These are phyloP conservation scores for Acarospora socialis DNA, from an alignment of 2,329 filamentous ascomycete genomes.

Conservation along the genomic window DNA sequence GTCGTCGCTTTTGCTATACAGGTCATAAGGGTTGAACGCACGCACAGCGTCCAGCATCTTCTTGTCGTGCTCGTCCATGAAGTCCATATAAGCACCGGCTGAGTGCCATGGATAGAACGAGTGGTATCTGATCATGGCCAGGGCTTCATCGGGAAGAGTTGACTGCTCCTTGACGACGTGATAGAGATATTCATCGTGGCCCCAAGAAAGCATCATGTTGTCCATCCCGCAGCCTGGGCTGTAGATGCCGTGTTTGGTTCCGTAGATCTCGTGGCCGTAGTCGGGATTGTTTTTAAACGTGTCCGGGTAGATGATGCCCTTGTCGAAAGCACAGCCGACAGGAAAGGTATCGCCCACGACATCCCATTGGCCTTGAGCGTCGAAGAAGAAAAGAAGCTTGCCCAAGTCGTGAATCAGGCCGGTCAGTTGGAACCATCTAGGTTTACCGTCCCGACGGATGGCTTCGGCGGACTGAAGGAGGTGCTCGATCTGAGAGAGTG, in stretches of 20 bases:
- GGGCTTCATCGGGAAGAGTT: constrained; percentile 61
- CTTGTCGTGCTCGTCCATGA: constrained; percentile 74
- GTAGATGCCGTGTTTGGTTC: constrained; percentile 69
- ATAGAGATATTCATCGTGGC: constrained; percentile 79
- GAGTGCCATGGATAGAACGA: constrained; percentile 88
- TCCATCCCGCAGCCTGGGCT: constrained; percentile 63
- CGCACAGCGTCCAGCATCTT: constrained; percentile 67
- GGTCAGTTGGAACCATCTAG: constrained; percentile 67
- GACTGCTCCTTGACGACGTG: constrained; percentile 73
- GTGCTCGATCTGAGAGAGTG: constrained; percentile 77
- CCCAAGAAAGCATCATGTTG: constrained; percentile 83
- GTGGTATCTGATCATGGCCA: constrained; percentile 90
- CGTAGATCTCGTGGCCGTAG: constrained; percentile 53
- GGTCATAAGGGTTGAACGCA: constrained; percentile 81
- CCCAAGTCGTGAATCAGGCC: constrained; percentile 68
- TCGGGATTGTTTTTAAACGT: constrained; percentile 71
- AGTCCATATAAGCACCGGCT: constrained; percentile 61
- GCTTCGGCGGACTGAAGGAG: constrained; percentile 79
- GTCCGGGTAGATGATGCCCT: constrained; percentile 65
- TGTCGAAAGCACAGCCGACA: constrained; percentile 60
- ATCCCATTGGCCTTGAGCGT: constrained; percentile 80
- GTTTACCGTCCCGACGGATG: constrained; percentile 71
- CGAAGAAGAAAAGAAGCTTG: constrained; percentile 69
- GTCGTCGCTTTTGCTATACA: constrained; percentile 84
- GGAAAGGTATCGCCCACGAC: constrained; percentile 80